Evolutionary conservation across 1,139 yeast species (phyloP).

Genomic region (Pichia sp.): DNA sequence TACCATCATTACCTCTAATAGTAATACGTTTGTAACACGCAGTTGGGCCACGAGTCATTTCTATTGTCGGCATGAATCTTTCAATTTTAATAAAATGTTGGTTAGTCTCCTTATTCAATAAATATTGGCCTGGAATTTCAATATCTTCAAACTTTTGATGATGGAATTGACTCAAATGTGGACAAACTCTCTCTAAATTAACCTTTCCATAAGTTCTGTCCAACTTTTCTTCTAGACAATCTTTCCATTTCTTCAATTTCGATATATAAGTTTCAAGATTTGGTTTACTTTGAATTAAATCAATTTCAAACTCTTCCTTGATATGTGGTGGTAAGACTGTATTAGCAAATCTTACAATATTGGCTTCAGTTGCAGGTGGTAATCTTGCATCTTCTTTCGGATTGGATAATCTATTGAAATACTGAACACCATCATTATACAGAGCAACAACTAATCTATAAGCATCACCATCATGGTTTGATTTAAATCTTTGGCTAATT

Average conservation of each 20-base stretch:
- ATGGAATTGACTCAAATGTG: conserved; percentile 94
- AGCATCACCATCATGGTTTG: conserved; percentile 94
- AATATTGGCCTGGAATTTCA: conserved; percentile 94
- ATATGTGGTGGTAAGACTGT: conserved; percentile 87
- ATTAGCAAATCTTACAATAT: conserved; percentile 85
- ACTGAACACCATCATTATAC: conserved; percentile 88
- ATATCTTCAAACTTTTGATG: conserved; percentile 97
- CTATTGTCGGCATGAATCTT: conserved; percentile 83
- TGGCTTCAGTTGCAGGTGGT: conserved; percentile 89
- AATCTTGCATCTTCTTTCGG: conserved; percentile 84
- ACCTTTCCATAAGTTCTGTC: conserved; percentile 75
- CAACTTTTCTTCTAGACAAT: conserved; percentile 81
- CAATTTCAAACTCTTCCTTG: conserved; percentile 85
- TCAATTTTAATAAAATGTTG: conserved; percentile 88
- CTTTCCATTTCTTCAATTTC: conserved; percentile 87
- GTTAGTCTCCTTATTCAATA: conserved; percentile 70
- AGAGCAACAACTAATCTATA: conserved; percentile 88
- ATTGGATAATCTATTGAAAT: conserved; percentile 73
- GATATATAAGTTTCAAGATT: conserved; percentile 81
- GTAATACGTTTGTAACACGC: conserved; percentile 88
- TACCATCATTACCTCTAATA: conserved; percentile 91
- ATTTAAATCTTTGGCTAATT: conserved; percentile 87
- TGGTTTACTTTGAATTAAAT: conserved; percentile 82
- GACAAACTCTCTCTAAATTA: conserved; percentile 84
- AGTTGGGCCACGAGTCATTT: conserved; percentile 82